Base-by-base conservation (phyloP, 345 rosid genomes). In the Alliaria petiolata region DNA sequence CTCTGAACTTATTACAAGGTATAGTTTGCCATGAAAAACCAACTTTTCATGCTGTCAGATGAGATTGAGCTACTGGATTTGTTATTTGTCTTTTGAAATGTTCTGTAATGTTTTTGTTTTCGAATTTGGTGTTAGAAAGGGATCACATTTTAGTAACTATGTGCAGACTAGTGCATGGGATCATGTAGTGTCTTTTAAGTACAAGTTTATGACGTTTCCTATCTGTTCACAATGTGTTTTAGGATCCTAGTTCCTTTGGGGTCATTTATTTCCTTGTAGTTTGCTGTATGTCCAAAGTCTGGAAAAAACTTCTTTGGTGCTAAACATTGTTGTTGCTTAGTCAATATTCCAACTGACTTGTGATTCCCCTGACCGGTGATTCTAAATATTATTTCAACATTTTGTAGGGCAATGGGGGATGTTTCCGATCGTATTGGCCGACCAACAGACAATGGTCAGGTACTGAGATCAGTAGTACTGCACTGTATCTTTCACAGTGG, bases 371-470 rank as follows among this genome's bases (percentile, higher is more conserved):
- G 33, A 62, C 62, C 1, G 22, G 50, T 17, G 20, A 35, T 55
- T 72, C n/a, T 45, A 10, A 44, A 35, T 45, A 47, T 46, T 5
- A 6, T 22, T 49, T 59, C 3, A 8, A 22, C 45, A 34, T 60
- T 51, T 9, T 84, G 67, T 67, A 92, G 93, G 67, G 96, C 95
- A 38, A 95, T 89, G 96, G 95, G 97, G 58, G 97, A 91, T 86
- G 96, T 91, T 42, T 89, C 96, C n/a, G 97, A 95, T 69, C 87
- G 89, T 36, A 89, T 89, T 61, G 89, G 96, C 65, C 89, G 90
- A 65, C 95, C 93, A 7, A 86, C 97, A 39, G 97, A 95, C 78
- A 89, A 86, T 83, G 96, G 96, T 31, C 96, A 95, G 92, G 98
- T 93, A 87, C 36, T 62, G 19, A 54, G 3, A 69, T 53, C 19